These are phyloP conservation scores for Aspergillus sp. DNA, from an alignment of 2,329 filamentous ascomycete species.

Conservation along the genomic window DNA sequence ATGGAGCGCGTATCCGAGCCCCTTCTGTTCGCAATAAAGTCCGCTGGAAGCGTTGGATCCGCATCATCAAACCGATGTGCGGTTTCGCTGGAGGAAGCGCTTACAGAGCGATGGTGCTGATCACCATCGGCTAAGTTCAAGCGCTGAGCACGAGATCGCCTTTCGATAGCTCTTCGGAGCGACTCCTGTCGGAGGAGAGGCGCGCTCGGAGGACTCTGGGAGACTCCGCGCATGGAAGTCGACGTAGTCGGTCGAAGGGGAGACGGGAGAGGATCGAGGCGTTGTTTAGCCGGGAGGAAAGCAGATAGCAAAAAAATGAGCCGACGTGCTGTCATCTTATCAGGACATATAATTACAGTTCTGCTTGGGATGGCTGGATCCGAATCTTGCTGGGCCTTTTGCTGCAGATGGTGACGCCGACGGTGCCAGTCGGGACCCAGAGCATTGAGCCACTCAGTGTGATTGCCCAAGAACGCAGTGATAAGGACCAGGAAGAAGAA, in stretches of 20 bases:
- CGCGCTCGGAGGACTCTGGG: slow-evolving; percentile 45
- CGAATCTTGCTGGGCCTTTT: slow-evolving; percentile 39
- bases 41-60: slow-evolving; percentile 16
- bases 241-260: slow-evolving; percentile 33
- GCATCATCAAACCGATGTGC: slow-evolving; percentile 26
- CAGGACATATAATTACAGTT: slow-evolving; percentile 48
- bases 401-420: slow-evolving; percentile 43
- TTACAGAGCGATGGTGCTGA: slow-evolving; percentile 32
- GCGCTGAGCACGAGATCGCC: slow-evolving; percentile 40
- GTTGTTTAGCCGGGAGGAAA: slow-evolving; percentile 45
- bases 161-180: slow-evolving; percentile 45
- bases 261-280: slow-evolving; percentile 29
- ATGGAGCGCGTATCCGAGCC: slow-evolving; percentile 38
- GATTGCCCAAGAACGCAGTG: slow-evolving; percentile 51
- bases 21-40: slow-evolving; percentile 22
- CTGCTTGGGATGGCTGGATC: slow-evolving; percentile 42
- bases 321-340: slow-evolving; percentile 51
- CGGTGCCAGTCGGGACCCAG: slow-evolving; percentile 48
- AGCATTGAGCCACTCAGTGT: slow-evolving; percentile 50
- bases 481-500: slow-evolving; percentile 52
- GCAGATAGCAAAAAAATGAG: slow-evolving; percentile 50
- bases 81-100: slow-evolving; percentile 36
- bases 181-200: slow-evolving; percentile 44
- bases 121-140: slow-evolving; percentile 26
- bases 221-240: slow-evolving; percentile 40